Base-by-base conservation (phyloP, 345 rosid genomes). In the Salix koriyanagi region DNA sequence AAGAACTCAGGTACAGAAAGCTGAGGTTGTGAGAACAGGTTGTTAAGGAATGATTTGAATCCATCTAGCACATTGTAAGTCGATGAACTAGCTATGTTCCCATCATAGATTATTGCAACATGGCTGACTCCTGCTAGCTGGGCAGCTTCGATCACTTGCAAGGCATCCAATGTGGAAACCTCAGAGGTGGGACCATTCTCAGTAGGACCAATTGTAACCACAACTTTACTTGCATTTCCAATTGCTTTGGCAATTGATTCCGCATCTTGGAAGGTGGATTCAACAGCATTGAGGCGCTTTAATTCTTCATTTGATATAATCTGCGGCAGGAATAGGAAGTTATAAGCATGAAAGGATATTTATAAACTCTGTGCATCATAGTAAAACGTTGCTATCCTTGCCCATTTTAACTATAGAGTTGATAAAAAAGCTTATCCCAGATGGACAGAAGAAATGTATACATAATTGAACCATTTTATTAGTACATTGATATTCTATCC, bases 181-280 rank as follows among this genome's bases (percentile, higher is more conserved):
- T 39, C 88, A 0, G 88, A 65, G 25, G 86, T 68, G 10, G 99
- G 94, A 37, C 97, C 98, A 46, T 89, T 87, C 76, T 96, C 99
- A 7, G 81, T 60, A 0, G 91, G 86, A 37, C 98, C 92, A 9
- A 96, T 81, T 0, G 97, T 96, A 72, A 96, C 91, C 9, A 90
- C 98, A 25, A 89, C 94, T 80, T 96, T 96, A 85, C 94, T 87
- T 25, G 98, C 97, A 75, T 96, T 93, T 23, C 99, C 99, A 36
- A 96, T 96, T n/a, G 99, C 97, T 80, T 90, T 96, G 48, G 98
- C 98, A 56, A 93, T 91, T 50, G 93, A 90, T 79, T 96, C 93
- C 4, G 91, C 85, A 62, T 87, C 91, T 56, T 86, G 67, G 80
- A 90, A 91, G 9, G 89, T 75, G 58, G 96, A 96, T 81, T 91